Conservation (phyloP, 1,284 basidiomycete species). For the Hypsizygus ulmarius region DNA sequence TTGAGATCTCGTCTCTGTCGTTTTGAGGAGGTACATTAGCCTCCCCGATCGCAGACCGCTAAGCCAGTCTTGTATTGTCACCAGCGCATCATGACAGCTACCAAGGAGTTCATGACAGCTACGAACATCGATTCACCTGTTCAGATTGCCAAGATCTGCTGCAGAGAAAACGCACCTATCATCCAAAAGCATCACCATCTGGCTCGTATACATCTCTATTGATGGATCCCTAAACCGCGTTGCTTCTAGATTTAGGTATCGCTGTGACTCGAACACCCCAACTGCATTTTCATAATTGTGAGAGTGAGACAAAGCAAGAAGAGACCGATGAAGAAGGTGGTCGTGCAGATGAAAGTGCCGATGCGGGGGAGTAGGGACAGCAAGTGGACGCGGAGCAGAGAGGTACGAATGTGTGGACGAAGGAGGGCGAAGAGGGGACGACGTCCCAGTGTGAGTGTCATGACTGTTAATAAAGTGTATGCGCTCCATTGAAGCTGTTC, state of each 20-base stretch:
- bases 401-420: too few species aligned
- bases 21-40: slow-evolving; percentile 36
- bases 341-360: slow-evolving; percentile 23
- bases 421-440: too few species aligned
- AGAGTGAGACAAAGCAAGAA: slow-evolving; percentile 28
- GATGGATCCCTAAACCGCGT: slow-evolving; percentile 51
- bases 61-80: slow-evolving; percentile 53
- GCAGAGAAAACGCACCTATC: slow-evolving; percentile 31
- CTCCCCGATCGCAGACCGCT: slow-evolving; percentile 38
- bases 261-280: slow-evolving; percentile 78
- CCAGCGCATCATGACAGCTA: slow-evolving; percentile 44
- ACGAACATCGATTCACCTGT: not conserved
- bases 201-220: slow-evolving; percentile 48
- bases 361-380: too few species aligned
- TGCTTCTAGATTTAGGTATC: slow-evolving; percentile 76
- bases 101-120: slow-evolving; percentile 59
- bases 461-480: too few species aligned
- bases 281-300: slow-evolving; percentile 58
- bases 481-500: slow-evolving; percentile 1
- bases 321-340: slow-evolving; percentile 29
- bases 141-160: not conserved
- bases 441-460: too few species aligned
- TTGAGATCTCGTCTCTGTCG: slow-evolving; percentile 28
- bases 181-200: slow-evolving; percentile 52
- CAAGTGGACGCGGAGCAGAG: too few species aligned